A percentile compares a stretch with the other conserved stretches of the same genome.
These are phyloP conservation scores for Colletotrichum sp. DNA, from an alignment of 2,329 filamentous ascomycete species.

Conservation along the genomic window DNA sequence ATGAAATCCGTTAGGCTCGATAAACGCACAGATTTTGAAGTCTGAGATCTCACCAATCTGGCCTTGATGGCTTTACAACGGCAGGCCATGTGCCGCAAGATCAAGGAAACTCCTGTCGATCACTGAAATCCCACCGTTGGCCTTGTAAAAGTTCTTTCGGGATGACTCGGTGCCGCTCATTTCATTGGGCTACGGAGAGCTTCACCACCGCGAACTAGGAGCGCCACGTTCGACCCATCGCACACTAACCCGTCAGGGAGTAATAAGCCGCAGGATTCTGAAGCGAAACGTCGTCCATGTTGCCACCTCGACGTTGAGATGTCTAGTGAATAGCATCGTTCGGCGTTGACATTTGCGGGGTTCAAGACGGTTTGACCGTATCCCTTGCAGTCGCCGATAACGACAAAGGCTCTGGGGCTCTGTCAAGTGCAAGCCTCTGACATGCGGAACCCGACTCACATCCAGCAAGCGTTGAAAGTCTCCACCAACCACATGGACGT, in stretches of 20 bases:
- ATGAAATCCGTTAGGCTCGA: neutral
- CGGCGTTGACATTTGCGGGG: neutral
- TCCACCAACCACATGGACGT: neutral
- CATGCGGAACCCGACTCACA: neutral
- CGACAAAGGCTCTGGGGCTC: neutral
- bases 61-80: neutral
- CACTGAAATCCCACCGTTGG: neutral
- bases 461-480: neutral
- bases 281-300: neutral
- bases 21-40: neutral
- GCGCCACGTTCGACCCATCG: neutral
- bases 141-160: neutral
- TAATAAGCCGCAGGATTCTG: neutral
- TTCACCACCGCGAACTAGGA: neutral
- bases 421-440: neutral
- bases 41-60: neutral
- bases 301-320: neutral
- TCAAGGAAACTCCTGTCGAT: neutral
- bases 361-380: neutral
- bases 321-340: neutral
- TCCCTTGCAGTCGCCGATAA: neutral
- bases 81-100: neutral
- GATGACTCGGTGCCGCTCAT: neutral
- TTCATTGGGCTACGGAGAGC: neutral
- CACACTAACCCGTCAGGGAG: neutral